Conservation (phyloP, 441 rosid genomes). For the Eutrema salsugineum region DNA sequence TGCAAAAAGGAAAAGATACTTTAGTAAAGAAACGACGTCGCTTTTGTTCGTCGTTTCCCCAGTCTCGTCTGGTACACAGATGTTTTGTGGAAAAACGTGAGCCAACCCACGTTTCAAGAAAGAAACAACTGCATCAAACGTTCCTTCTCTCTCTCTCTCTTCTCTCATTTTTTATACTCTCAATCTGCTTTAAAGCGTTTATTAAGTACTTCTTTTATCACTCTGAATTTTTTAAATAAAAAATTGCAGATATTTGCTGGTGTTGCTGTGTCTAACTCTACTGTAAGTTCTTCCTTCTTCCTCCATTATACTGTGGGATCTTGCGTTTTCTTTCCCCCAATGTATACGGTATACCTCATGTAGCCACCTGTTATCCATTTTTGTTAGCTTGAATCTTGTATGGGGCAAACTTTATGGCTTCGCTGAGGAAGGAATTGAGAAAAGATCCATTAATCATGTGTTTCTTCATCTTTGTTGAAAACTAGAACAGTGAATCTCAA, state of each 20-base stretch:
- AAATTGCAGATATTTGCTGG: slow-evolving; percentile 3
- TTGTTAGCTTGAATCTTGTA: not conserved
- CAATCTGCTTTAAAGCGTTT: slow-evolving; percentile 27
- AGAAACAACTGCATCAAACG: not conserved
- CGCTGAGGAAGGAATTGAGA: not conserved
- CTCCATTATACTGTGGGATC: slow-evolving; percentile 12
- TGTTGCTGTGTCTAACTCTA: not conserved
- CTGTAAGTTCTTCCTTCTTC: slow-evolving; percentile 15
- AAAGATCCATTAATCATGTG: not conserved
- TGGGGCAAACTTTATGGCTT: not conserved
- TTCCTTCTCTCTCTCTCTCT: not conserved
- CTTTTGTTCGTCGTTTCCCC: slow-evolving; percentile 12
- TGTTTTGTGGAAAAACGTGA: slow-evolving; percentile 33
- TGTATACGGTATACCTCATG: not conserved
- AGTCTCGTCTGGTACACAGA: slow-evolving; percentile 12
- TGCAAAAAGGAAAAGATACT: not conserved
- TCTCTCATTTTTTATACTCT: not conserved
- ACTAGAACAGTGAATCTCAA: slow-evolving; percentile 4
- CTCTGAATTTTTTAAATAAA: not conserved
- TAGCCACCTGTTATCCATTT: not conserved
- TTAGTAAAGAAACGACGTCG: slow-evolving; percentile 19
- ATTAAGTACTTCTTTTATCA: slow-evolving; percentile 21
- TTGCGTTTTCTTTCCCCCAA: not conserved
- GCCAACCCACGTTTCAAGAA: slow-evolving; percentile 31
- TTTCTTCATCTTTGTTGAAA: not conserved